Evolutionary conservation across 1,284 basidiomycete genomes (phyloP).

Genomic region (Trichosporon asahii): DNA sequence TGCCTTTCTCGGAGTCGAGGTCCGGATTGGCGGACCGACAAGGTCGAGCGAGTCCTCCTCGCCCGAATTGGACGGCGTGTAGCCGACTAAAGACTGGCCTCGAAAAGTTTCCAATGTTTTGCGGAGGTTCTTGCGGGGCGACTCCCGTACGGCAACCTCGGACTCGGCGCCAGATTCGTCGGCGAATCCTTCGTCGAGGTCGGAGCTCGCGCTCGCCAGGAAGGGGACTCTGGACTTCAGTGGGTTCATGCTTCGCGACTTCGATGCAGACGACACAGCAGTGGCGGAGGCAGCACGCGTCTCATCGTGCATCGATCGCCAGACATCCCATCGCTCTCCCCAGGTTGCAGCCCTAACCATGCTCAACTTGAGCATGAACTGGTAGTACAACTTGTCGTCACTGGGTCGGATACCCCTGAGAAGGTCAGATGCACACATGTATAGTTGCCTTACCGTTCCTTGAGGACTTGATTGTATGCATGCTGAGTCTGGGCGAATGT

Average conservation of each 20-base stretch:
- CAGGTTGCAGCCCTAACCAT: conserved; percentile 46
- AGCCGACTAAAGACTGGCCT: conserved; percentile 19
- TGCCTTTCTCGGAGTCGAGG: conserved; percentile 15
- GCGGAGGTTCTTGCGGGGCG: conserved; percentile 15
- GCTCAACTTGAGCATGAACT: conserved; percentile 50
- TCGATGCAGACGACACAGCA: not conserved
- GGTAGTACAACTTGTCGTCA: conserved; percentile 44
- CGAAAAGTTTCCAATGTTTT: not conserved
- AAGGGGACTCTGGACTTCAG: conserved; percentile 38
- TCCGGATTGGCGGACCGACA: conserved; percentile 14
- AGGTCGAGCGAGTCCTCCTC: conserved; percentile 13
- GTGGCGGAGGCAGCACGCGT: not conserved
- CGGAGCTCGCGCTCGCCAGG: conserved; percentile 44
- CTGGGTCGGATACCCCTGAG: conserved; percentile 39
- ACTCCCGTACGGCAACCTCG: conserved; percentile 11
- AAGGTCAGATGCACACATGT: conserved; percentile 4
- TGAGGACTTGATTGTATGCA: conserved; percentile 39
- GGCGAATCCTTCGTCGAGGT: conserved; percentile 43
- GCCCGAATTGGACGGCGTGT: conserved; percentile 14
- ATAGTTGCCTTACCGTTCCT: conserved; percentile 33
- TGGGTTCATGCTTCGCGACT: conserved; percentile 9
- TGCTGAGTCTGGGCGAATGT: conserved; percentile 41
- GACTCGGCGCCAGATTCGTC: conserved; percentile 19
- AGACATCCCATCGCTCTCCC: conserved; percentile 49
- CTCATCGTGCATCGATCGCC: conserved; percentile 23